Evolutionary conservation across 169 alveolate genomes (phyloP), one percentile per base, ranked within the genome.

Genomic region (Pseudocohnilembus persalinus): DNA sequence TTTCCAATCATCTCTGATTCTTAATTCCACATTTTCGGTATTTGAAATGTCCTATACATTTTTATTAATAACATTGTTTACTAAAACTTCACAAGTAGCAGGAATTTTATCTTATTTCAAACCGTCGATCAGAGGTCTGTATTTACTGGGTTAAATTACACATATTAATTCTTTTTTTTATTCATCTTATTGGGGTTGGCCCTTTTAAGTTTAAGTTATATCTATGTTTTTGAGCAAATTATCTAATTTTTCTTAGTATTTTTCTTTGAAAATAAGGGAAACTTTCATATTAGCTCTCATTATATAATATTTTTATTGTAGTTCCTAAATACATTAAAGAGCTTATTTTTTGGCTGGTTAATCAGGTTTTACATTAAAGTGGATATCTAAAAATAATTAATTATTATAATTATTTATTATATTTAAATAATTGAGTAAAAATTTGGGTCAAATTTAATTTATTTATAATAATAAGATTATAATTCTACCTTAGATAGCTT

Each of bases 301-400:
- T 15, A 95, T 85, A 32, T 95, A 95, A 34, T 92, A 88, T 26
- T 92, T 91, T 49, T 92, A 80, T 49, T 84, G 81, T n/a, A 95
- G 78, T 33, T 88, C 89, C 73, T 90, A 86, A 29, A 95, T 93
- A 20, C 93, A 88, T n/a, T 82, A 86, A 24, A 93, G 83, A 20
- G 98, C 98, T 77, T 95, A 88, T 77, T 92, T 93, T 87, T 95
- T 95, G 27, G 93, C 95, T 33, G 84, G 82, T 29, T 95, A 75
- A 77, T 90, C 93, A 64, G 89, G 88, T 73, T 83, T 88, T 27
- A 93, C 83, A 79, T 86, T 88, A 31, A 84, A 91, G 73, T 92
- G 84, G 1, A 49, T 49, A 49, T 49, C 68, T 49, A 20, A 49
- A 49, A 11, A 49, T 11, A 49, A 49, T 11, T 49, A 49, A 11